Percentiles rank a stretch among this genome's conserved stretches.
phyloP scores from a whole-genome alignment of 495 filamentous ascomycete species.

The Neurospora sp. region DNA sequence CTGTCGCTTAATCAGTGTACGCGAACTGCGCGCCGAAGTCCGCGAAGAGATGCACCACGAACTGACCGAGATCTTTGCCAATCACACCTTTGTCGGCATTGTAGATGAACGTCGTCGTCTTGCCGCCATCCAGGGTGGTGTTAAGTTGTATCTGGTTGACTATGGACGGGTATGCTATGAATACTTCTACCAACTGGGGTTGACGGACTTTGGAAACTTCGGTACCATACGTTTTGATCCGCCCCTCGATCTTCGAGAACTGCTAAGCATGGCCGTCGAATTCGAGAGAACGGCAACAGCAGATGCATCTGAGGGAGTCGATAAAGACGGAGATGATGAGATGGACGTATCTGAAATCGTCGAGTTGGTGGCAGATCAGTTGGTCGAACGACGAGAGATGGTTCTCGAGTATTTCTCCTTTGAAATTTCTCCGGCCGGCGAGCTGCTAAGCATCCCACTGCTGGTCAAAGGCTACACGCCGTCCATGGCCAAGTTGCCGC shows the following conservation, averaged over 20 bases:
- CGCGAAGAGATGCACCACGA: slow-evolving; percentile 79
- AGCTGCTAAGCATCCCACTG: slow-evolving; percentile 70
- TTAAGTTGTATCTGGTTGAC: slow-evolving; percentile 88
- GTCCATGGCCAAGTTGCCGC: slow-evolving; percentile 72
- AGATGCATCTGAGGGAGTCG: background rate
- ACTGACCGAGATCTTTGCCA: slow-evolving; percentile 79
- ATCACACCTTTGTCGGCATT: slow-evolving; percentile 87
- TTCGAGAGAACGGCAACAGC: slow-evolving; percentile 40
- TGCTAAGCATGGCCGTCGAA: slow-evolving; percentile 64
- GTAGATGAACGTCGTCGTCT: slow-evolving; percentile 82
- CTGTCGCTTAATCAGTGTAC: slow-evolving; percentile 68
- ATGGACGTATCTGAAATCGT: slow-evolving; percentile 59
- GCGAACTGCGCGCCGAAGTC: slow-evolving; percentile 68
- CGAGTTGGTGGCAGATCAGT: slow-evolving; percentile 42
- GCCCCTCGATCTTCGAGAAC: slow-evolving; percentile 55
- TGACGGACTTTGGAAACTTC: slow-evolving; percentile 96
- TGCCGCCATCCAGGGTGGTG: slow-evolving; percentile 83
- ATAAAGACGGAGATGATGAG: slow-evolving; percentile 34
- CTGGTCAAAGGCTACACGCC: slow-evolving; percentile 85
- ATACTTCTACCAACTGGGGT: slow-evolving; percentile 93
- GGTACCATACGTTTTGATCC: slow-evolving; percentile 73
- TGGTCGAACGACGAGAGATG: slow-evolving; percentile 74
- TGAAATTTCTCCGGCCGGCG: slow-evolving; percentile 66
- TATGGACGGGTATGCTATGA: slow-evolving; percentile 83
- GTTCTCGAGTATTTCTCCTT: slow-evolving; percentile 86